These are phyloP conservation scores for Euclidium syriacum DNA, from an alignment of 345 rosid genomes.

Conservation along the genomic window DNA sequence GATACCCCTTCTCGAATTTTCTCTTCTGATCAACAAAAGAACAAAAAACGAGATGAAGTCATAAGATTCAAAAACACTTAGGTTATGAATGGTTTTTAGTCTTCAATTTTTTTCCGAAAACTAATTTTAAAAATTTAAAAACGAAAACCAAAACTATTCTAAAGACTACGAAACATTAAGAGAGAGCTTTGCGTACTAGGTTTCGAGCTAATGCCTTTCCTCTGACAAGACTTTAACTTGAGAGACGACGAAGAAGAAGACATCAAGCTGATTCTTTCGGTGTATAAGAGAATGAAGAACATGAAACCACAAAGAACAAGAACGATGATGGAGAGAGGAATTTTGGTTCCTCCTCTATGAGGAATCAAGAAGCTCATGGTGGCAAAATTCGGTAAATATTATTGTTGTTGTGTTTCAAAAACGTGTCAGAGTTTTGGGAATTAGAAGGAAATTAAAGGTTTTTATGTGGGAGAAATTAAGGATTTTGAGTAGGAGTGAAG, in stretches of 20 bases:
- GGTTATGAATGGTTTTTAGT: too few species aligned
- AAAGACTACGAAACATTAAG: background rate
- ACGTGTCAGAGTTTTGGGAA: background rate
- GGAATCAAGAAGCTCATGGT: constrained; percentile 43
- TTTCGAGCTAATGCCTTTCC: constrained; percentile 33
- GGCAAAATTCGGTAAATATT: background rate
- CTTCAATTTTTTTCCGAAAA: too few species aligned
- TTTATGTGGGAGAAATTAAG: constrained; percentile 23
- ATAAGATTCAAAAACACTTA: too few species aligned
- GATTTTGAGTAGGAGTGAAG: constrained; percentile 52
- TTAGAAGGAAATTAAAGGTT: constrained; percentile 28
- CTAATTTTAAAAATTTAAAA: too few species aligned
- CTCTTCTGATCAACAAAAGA: constrained; percentile 7
- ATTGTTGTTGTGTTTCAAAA: background rate
- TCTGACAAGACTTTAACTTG: constrained; percentile 48
- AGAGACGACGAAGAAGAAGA: constrained; percentile 38
- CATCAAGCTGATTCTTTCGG: constrained; percentile 44
- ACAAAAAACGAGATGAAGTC: background rate
- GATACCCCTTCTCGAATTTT: constrained; percentile 25
- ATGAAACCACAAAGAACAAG: constrained; percentile 45
- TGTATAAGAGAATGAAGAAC: constrained; percentile 56
- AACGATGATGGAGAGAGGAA: constrained; percentile 49
- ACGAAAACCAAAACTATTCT: too few species aligned
- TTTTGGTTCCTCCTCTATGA: constrained; percentile 39
- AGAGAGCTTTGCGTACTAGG: constrained; percentile 42